These are phyloP conservation scores for Ganoderma lucidum DNA, from an alignment of 1,284 basidiomycete species.

Conservation along the genomic window DNA sequence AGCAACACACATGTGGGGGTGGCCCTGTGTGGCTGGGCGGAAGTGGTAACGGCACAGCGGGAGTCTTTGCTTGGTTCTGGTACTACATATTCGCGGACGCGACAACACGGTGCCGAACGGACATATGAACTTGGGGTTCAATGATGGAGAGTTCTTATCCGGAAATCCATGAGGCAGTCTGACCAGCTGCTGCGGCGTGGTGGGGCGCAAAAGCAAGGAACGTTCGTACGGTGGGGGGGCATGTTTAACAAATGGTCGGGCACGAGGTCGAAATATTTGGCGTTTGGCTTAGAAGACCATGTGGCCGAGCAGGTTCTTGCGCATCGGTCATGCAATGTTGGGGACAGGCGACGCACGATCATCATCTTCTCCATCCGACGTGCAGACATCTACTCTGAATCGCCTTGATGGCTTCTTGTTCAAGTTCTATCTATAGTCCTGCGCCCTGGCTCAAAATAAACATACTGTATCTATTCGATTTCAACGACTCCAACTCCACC, in stretches of 20 bases:
- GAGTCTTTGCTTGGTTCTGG: neutral
- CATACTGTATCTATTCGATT: neutral
- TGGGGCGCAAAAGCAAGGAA: neutral
- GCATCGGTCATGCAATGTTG: neutral
- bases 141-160: neutral
- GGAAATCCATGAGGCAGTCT: neutral
- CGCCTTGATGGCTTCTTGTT: neutral
- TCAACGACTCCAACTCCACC: neutral
- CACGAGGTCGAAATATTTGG: neutral
- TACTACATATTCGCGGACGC: neutral
- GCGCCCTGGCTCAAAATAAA: neutral
- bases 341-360: neutral
- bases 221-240: conserved; percentile 1
- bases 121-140: neutral
- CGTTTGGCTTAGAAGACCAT: neutral
- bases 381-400: neutral
- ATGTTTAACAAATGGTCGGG: neutral
- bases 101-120: neutral
- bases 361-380: neutral
- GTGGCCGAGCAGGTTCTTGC: neutral
- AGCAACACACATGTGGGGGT: neutral
- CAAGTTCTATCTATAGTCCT: neutral
- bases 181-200: neutral
- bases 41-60: neutral
- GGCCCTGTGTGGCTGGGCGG: neutral